Base-by-base conservation (phyloP, 768 basidiomycete species). In the Neoboletus subvelutipes region DNA sequence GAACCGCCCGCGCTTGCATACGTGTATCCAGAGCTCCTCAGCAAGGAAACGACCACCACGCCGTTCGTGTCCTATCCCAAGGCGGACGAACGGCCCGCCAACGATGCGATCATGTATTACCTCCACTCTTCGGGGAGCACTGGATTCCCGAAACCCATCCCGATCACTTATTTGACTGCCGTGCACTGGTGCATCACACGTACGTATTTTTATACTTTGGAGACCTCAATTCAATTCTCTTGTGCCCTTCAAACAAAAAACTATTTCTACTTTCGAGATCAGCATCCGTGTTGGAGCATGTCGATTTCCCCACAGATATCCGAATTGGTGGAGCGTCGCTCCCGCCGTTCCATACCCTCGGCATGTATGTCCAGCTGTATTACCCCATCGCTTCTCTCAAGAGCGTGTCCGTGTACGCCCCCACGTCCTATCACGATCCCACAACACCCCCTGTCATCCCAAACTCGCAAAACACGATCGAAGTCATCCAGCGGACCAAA, bases 61-160 rank as follows among this genome's bases (percentile, higher is more conserved):
- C 47, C 54, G 1, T 60, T 64, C 33, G 42, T 59, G 1, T 40
- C 57, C 5, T 68, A 61, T 31, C 60, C 61, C 4, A 52, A 60
- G 41, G 43, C 47, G 10, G 45, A 43, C 1, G 10, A 4, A 20
- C 55, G 52, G 4, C 51, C 65, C 0, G 17, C 18, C 58, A 58
- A 47, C 22, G 62, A 50, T 45, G 73, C 29, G 55, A 66, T 46
- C 65, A 46, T 70, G 41, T 36, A 75, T 9, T 81, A 77, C 52
- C 62, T 79, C 1, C 79, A 82, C 56, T 82, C 81, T 0, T 82
- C 81, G 4, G 80, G 80, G 17, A 80, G 78, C 49, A 79, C 80
- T 0, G 78, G 79, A 3, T 71, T 77, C 45, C 79, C 80, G 0
- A 80, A 78, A 54, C 61, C 76, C 9, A 75, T 82, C 45, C 64